Evolutionary conservation across 2,329 filamentous ascomycete species (phyloP), one percentile per base, ranked within the genome.

Genomic region (Elsinoe fawcettii): DNA sequence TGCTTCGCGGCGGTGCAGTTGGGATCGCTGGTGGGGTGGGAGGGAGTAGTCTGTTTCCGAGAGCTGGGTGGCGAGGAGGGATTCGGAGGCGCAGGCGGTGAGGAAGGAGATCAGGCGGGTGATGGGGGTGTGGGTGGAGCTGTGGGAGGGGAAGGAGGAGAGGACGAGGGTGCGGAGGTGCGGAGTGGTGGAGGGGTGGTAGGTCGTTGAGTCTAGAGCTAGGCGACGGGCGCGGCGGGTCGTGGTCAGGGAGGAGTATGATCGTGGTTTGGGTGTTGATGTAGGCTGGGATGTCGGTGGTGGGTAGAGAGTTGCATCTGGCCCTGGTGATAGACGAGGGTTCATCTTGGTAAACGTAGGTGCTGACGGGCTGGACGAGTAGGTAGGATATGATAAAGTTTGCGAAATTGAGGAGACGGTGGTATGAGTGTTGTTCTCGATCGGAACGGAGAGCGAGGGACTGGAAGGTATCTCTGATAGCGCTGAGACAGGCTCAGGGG

Each of bases 21-120:
- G 8, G 6, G 72, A 70, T 6, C 79, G 75, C 60, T 76, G 73
- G 1, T 80, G 81, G 2, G 81, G 80, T n/a, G 81, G 80, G 2
- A 83, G 70, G 0, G 77, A 75, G 62, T 83, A 84, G 54, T 81
- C 79, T n/a, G 77, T 74, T 34, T 69, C 70, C 2, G 81, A 80
- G 62, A 78, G 75, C 11, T 79, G 71, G 3, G 69, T 73, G 18
- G 81, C 80, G 8, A 82, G 73, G 9, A 74, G 66, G 0, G 75
- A 67, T 69, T 84, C 81, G 56, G 79, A 74, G 12, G 80, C 80
- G 62, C 80, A 83, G 43, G 77, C 74, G 54, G 73, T 75, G 60
- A 84, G 77, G 65, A 82, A 84, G 11, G 74, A 69, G 46, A 75
- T 78, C 4, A 85, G 67, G 9, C 69, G 70, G 16, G 80, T 68